phyloP scores from a whole-genome alignment of 2,329 filamentous ascomycete species.

The Stagonosporopsis chrysanthemi region DNA sequence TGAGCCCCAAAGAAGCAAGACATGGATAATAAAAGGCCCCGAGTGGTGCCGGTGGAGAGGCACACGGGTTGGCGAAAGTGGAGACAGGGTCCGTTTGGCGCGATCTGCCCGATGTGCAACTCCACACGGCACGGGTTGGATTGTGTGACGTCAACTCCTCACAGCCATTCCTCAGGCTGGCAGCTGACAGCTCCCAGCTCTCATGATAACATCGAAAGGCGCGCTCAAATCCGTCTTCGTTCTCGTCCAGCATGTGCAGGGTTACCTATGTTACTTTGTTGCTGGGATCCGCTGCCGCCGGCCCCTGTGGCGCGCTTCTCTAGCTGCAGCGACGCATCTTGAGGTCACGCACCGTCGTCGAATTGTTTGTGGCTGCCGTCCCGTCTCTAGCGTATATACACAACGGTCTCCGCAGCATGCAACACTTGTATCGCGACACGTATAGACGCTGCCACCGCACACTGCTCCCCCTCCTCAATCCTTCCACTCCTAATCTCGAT shows the following conservation, averaged over 20 bases:
- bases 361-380: conserved; percentile 14
- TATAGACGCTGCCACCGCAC: conserved; percentile 18
- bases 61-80: background rate
- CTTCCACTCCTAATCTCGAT: background rate
- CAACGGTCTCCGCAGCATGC: conserved; percentile 10
- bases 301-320: conserved; percentile 13
- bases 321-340: conserved; percentile 17
- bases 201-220: background rate
- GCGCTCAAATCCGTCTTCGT: background rate
- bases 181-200: conserved; percentile 3
- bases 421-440: conserved; percentile 14
- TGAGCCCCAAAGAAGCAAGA: background rate
- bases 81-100: conserved; percentile 10
- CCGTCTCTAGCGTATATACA: conserved; percentile 13
- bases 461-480: background rate
- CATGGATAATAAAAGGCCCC: background rate
- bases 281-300: background rate
- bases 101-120: conserved; percentile 6
- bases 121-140: conserved; percentile 6
- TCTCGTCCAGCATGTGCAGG: background rate
- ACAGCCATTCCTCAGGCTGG: conserved; percentile 8
- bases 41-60: background rate
- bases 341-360: conserved; percentile 12
- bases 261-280: background rate
- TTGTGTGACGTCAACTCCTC: conserved; percentile 14